Evolutionary conservation across 345 rosid species (phyloP).

Genomic region (Populus euphratica): DNA sequence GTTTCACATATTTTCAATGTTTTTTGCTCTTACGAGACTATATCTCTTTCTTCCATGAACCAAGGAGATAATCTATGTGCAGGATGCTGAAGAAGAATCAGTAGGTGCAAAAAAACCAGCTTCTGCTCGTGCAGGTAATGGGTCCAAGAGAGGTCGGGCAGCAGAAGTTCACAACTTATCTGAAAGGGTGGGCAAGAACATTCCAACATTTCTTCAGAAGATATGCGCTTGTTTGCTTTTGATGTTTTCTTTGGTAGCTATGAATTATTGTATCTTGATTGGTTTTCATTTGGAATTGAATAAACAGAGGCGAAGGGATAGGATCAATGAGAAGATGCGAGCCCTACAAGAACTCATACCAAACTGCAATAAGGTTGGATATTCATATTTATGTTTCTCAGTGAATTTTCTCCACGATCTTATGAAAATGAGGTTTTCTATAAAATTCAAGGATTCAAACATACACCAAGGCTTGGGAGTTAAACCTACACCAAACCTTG

Average conservation of each 20-base stretch:
- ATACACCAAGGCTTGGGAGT: background rate
- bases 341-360: slow-evolving; percentile 93
- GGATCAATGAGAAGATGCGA: slow-evolving; percentile 93
- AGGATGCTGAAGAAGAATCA: slow-evolving; percentile 78
- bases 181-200: slow-evolving; percentile 72
- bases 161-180: slow-evolving; percentile 95
- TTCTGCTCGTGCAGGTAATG: slow-evolving; percentile 40
- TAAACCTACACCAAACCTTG: background rate
- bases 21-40: background rate
- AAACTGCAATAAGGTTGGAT: slow-evolving; percentile 74
- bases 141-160: slow-evolving; percentile 80
- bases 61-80: slow-evolving; percentile 14
- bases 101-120: slow-evolving; percentile 40
- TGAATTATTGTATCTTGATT: slow-evolving; percentile 13
- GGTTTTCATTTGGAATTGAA: slow-evolving; percentile 15
- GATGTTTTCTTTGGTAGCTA: slow-evolving; percentile 7
- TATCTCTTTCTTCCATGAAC: slow-evolving; percentile 1
- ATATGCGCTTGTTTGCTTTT: slow-evolving; percentile 1
- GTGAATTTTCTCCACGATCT: background rate
- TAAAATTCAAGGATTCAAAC: background rate
- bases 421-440: background rate
- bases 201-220: background rate
- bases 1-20: background rate
- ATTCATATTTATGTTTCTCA: background rate
- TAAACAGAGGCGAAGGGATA: slow-evolving; percentile 80